A percentile compares a stretch with the other conserved stretches of the same genome.
Evolutionary conservation across 176 grass and related monocot genomes (phyloP).

Genomic region (Paspalum notatum): DNA sequence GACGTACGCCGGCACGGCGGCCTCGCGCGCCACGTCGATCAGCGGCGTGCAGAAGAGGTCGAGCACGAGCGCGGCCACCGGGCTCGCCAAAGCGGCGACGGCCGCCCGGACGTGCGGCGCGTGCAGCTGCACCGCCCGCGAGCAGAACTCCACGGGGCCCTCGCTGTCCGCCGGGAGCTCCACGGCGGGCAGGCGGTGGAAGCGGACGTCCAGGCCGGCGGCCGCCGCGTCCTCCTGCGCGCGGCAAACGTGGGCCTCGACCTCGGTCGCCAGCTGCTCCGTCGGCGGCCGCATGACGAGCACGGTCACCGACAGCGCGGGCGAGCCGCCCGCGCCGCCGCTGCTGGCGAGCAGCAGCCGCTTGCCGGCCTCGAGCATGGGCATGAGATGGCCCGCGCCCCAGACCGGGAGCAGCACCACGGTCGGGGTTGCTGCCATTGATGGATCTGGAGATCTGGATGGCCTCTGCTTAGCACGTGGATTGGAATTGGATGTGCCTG

Average conservation of each 20-base stretch:
- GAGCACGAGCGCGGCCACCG: neutral
- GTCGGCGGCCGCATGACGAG: constrained; percentile 2
- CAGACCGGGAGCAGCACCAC: constrained; percentile 4
- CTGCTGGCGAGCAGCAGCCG: neutral
- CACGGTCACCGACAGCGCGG: neutral
- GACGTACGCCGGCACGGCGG: neutral
- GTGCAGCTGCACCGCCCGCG: neutral
- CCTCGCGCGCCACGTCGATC: neutral
- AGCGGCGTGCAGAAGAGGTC: constrained; percentile 18
- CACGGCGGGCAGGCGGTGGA: neutral
- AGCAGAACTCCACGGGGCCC: constrained; percentile 14
- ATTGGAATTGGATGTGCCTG: no score
- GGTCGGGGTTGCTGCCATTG: neutral
- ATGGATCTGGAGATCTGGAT: no score
- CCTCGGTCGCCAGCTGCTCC: neutral
- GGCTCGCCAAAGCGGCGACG: neutral
- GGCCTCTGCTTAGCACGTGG: no score
- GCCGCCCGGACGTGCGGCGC: neutral
- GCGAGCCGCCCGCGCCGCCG: no score
- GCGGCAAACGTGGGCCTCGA: neutral
- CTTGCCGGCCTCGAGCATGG: constrained; percentile 9
- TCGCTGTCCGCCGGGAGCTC: neutral
- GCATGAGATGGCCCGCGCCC: constrained; percentile 16
- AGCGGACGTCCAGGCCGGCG: neutral
- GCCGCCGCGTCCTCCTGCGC: neutral